Conservation (phyloP, 2,329 filamentous ascomycete species). For the Fusarium succisae region DNA sequence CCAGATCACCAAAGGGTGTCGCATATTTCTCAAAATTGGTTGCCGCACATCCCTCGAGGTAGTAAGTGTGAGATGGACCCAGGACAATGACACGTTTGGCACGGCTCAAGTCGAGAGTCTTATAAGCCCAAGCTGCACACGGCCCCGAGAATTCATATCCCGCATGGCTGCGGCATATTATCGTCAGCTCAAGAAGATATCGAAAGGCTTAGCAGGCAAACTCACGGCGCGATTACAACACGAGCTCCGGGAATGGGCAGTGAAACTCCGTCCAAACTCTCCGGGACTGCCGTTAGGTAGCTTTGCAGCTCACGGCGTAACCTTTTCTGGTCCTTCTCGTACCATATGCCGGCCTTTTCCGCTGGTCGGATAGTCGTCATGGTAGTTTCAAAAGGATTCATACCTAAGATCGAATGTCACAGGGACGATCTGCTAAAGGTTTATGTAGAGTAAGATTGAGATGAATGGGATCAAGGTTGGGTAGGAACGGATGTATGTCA, state of each 20-base stretch:
- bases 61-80: conserved; percentile 90
- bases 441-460: too few species aligned
- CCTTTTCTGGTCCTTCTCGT: conserved; percentile 67
- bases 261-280: conserved; percentile 63
- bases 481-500: too few species aligned
- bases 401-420: too few species aligned
- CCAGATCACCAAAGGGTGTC: conserved; percentile 78
- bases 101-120: conserved; percentile 80
- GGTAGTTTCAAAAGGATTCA: too few species aligned
- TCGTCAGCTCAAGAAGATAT: neutral
- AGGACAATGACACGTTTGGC: conserved; percentile 91
- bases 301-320: conserved; percentile 76
- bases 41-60: conserved; percentile 79
- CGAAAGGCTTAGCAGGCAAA: neutral
- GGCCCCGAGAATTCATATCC: conserved; percentile 92
- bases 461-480: too few species aligned
- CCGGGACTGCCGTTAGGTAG: conserved; percentile 78
- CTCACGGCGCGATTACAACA: conserved; percentile 93
- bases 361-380: conserved; percentile 57
- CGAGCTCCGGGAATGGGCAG: conserved; percentile 80
- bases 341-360: conserved; percentile 90
- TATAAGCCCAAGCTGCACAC: conserved; percentile 95
- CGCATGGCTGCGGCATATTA: conserved; percentile 73
- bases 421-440: too few species aligned
- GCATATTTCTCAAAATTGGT: conserved; percentile 75